These are phyloP conservation scores for Mortierella alpina DNA, from an alignment of 192 early-diverging fungal genomes.

Conservation along the genomic window DNA sequence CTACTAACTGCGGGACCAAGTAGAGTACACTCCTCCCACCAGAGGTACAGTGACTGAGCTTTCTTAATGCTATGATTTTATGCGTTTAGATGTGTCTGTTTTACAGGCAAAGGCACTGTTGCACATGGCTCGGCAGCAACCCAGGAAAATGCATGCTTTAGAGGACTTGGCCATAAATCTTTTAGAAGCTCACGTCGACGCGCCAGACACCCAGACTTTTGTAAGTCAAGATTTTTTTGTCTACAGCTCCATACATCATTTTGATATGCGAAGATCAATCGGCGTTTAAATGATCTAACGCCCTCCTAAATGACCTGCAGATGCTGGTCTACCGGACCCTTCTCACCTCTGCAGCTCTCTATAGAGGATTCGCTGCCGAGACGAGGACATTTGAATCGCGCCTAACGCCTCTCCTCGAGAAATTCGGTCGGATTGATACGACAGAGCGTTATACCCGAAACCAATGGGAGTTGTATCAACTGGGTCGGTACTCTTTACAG, in stretches of 20 bases:
- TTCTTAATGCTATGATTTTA: background rate
- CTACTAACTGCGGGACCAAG: background rate
- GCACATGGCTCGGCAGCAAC: constrained; percentile 22
- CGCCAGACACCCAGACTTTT: constrained; percentile 18
- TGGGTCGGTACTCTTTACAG: constrained; percentile 36
- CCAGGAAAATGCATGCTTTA: background rate
- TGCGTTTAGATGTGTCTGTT: constrained; percentile 14
- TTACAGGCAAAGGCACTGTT: constrained; percentile 35
- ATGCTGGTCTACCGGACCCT: constrained; percentile 27
- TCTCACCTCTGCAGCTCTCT: constrained; percentile 10
- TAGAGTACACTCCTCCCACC: background rate
- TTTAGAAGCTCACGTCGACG: constrained; percentile 10
- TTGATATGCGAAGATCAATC: background rate
- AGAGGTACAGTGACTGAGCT: background rate
- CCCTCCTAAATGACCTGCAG: constrained; percentile 3
- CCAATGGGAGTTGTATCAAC: constrained; percentile 48
- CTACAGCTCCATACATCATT: background rate
- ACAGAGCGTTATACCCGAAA: constrained; percentile 15
- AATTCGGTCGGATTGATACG: constrained; percentile 16
- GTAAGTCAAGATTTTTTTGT: constrained; percentile 13
- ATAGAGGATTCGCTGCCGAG: background rate
- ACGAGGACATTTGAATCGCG: constrained; percentile 11
- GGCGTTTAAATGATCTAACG: background rate
- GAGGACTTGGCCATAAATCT: constrained; percentile 8
- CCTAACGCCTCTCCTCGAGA: constrained; percentile 20